These are phyloP conservation scores for Chromosphaera perkinsii DNA, from an alignment of 208 protist species.

Conservation along the genomic window DNA sequence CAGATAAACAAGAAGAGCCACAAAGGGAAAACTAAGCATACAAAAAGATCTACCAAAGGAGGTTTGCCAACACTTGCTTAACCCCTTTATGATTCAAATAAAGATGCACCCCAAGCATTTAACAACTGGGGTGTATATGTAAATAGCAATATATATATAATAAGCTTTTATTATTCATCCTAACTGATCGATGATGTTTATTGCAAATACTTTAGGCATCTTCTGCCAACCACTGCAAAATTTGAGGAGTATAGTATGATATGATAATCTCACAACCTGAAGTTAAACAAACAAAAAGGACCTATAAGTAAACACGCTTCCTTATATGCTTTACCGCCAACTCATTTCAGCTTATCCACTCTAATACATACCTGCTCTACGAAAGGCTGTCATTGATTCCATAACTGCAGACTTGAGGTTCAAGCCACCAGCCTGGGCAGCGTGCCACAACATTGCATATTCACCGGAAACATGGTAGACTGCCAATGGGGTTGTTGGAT, in stretches of 20 bases:
- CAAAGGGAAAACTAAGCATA: too few relatives aligned
- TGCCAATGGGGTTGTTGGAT: constrained; percentile 13
- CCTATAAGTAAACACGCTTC: background rate
- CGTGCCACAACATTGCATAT: constrained; percentile 64
- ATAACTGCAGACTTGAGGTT: constrained; percentile 42
- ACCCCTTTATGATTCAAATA: too few relatives aligned
- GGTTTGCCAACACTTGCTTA: too few relatives aligned
- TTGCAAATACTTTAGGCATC: too few relatives aligned
- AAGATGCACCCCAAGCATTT: too few relatives aligned
- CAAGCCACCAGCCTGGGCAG: constrained; percentile 41
- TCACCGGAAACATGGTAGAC: constrained; percentile 65
- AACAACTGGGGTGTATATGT: too few relatives aligned
- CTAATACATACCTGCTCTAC: constrained; percentile 53
- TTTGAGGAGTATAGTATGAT: constrained; percentile 66
- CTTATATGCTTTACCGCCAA: background rate
- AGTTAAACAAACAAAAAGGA: background rate
- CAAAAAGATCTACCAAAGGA: too few relatives aligned
- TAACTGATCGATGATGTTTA: too few relatives aligned
- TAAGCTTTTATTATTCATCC: too few relatives aligned
- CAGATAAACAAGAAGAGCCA: too few relatives aligned
- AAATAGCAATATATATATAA: background rate
- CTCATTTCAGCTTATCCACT: constrained; percentile 19
- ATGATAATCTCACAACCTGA: constrained; percentile 57
- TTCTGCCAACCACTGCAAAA: constrained; percentile 54
- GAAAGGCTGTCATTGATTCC: constrained; percentile 53